Percentiles rank a stretch among this genome's conserved stretches.
phyloP scores from a whole-genome alignment of 163 green algal species.

The Chloroidium sp. region DNA sequence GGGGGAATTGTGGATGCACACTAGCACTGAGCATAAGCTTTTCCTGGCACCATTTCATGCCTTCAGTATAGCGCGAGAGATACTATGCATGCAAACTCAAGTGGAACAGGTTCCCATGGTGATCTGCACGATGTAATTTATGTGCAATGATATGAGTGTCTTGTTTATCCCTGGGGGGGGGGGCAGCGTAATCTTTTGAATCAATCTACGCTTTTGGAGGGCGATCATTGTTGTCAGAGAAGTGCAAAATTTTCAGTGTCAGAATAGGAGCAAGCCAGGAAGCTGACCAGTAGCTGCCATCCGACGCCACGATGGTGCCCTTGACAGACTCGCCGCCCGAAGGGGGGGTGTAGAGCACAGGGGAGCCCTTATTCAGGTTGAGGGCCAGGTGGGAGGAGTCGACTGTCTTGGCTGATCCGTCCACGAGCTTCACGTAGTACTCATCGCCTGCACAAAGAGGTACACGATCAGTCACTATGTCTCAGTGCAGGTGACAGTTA shows the following conservation, averaged over 20 bases:
- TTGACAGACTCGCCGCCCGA: neutral
- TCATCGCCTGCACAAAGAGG: no score
- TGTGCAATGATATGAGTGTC: no score
- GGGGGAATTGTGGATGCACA: no score
- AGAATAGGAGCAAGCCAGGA: neutral
- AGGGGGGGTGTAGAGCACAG: neutral
- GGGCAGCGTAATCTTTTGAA: no score
- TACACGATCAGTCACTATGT: no score
- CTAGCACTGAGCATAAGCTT: neutral
- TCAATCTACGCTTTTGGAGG: no score
- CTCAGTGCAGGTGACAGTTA: no score
- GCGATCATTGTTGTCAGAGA: neutral
- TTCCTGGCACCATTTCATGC: neutral
- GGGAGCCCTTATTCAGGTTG: neutral
- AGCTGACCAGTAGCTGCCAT: constrained; percentile 3
- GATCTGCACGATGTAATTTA: no score
- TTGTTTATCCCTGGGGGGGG: no score
- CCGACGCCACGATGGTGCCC: neutral
- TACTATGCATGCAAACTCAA: no score
- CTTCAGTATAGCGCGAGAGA: neutral
- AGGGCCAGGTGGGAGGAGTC: neutral
- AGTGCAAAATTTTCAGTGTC: neutral
- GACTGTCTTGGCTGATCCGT: no score
- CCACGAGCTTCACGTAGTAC: neutral
- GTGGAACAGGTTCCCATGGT: no score